A percentile compares a stretch with the other conserved stretches of the same genome.
phyloP scores from a whole-genome alignment of 768 basidiomycete species.

The Obba rivulosa region DNA sequence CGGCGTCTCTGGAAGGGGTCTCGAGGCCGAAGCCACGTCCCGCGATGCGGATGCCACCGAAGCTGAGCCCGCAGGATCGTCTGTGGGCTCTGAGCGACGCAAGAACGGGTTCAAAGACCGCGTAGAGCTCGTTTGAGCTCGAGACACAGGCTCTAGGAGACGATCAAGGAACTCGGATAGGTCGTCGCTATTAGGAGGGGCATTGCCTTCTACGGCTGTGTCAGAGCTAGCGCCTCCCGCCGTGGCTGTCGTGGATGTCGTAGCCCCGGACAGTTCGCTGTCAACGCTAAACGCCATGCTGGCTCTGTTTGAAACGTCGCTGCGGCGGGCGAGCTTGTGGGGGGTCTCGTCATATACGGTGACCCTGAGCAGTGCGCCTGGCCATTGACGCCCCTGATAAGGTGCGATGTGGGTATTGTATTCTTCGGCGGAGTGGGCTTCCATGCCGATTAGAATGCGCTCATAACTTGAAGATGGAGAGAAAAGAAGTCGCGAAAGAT shows the following conservation, averaged over 20 bases:
- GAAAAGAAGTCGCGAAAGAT: conserved; percentile 65
- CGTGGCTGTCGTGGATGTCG: conserved; percentile 1
- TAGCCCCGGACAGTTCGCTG: conserved; percentile 3
- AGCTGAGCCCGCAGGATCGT: too few species aligned
- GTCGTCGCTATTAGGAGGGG: conserved; percentile 3
- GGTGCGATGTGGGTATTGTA: conserved; percentile 47
- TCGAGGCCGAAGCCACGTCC: background rate
- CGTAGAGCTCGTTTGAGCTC: background rate
- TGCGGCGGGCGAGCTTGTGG: conserved; percentile 28
- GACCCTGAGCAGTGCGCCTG: conserved; percentile 58
- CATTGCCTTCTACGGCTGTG: conserved; percentile 11
- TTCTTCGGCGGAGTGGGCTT: conserved; percentile 54
- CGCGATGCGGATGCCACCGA: background rate
- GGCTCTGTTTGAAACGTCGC: background rate
- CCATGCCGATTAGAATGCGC: conserved; percentile 57
- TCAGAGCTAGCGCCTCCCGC: conserved; percentile 6
- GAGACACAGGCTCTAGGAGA: conserved; percentile 18
- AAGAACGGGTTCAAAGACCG: too few species aligned
- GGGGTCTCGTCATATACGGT: conserved; percentile 47
- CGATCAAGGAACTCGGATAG: conserved; percentile 15
- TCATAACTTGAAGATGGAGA: conserved; percentile 49
- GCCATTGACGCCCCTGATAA: conserved; percentile 47
- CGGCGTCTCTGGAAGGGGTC: conserved; percentile 12
- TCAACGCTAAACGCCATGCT: conserved; percentile 1
- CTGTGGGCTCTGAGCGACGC: too few species aligned